These are phyloP conservation scores for Platismatia glauca DNA, from an alignment of 495 filamentous ascomycete species.

Conservation along the genomic window DNA sequence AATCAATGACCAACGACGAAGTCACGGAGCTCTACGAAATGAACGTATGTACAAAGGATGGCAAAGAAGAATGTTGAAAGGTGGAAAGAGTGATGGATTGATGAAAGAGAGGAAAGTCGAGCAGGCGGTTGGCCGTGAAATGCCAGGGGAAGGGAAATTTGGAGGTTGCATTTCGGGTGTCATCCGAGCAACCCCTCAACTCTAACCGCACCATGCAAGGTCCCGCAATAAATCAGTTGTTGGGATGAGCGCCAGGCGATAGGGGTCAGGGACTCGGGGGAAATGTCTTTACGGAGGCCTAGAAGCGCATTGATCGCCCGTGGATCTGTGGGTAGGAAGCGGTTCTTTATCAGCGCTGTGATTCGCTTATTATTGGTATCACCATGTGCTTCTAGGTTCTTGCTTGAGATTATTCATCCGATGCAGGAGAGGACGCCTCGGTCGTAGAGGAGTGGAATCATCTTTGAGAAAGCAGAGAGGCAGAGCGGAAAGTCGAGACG, in stretches of 20 bases:
- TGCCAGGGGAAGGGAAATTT: background rate
- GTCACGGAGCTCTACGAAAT: background rate
- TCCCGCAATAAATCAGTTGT: no score
- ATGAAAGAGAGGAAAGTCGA: background rate
- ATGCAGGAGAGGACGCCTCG: no score
- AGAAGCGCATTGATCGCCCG: background rate
- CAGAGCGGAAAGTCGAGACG: no score
- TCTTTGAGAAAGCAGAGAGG: no score
- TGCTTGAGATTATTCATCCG: no score
- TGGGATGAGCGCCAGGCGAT: background rate
- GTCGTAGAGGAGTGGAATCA: no score
- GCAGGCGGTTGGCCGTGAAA: no score
- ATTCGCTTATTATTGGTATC: no score
- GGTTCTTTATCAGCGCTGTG: no score
- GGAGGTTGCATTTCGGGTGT: background rate
- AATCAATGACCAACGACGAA: background rate
- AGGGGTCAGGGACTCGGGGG: background rate
- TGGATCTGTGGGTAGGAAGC: background rate
- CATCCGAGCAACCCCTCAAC: constrained; percentile 1
- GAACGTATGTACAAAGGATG: background rate
- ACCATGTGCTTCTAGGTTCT: no score
- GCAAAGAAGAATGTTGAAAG: background rate
- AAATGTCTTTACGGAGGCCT: background rate
- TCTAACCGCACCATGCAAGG: constrained; percentile 4
- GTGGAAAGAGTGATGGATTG: background rate